Base-by-base conservation (phyloP, 352 stramenopile genomes). In the Globisporangium heterothallicum region DNA sequence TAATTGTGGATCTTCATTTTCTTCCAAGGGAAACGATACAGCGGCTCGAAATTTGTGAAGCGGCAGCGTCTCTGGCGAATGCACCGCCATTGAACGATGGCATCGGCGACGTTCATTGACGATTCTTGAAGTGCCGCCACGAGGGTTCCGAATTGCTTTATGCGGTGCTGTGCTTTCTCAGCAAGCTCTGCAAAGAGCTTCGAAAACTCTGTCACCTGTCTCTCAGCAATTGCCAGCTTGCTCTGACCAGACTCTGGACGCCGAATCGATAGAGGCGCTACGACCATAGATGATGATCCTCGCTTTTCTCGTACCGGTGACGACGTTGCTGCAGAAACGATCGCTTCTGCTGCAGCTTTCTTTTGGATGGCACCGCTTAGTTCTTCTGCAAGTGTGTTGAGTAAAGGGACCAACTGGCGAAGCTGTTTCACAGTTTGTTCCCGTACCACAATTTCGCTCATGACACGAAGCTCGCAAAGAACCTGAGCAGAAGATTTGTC, bases 401-500 rank as follows among this genome's bases (percentile, higher is more conserved):
- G 52, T 2, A 57, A 14, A 1, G 47, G 41, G 3, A 63, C n/a
- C 0, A 49, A 25, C 3, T 76, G 58, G 6, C 64, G 62, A 26
- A 87, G 49, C 35, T 87, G 70, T 4, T 69, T 56, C 16, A 80
- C 53, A n/a, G 72, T 52, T 36, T 85, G 72, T 18, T 87, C 73
- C 5, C 76, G 71, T 54, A 78, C 59, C 48, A 84, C 64, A 41
- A 87, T 82, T 14, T 82, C 66, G 51, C 84, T 87, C 13, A 63
- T 76, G 29, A 79, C 66, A 24, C 58, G 50, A 7, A 87, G 45
- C 26, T 85, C 76, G 24, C 67, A 67, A 19, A 84, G 42, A 24
- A 82, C 68, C 35, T 79, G 63, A 9, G 42, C 53, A 16, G 68
- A 66, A 32, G 65, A 78, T n/a, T 58, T 58, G 24, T 58, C 50